phyloP scores from a whole-genome alignment of 2,329 filamentous ascomycete genomes.

The Aspergillus quadrilineatus region DNA sequence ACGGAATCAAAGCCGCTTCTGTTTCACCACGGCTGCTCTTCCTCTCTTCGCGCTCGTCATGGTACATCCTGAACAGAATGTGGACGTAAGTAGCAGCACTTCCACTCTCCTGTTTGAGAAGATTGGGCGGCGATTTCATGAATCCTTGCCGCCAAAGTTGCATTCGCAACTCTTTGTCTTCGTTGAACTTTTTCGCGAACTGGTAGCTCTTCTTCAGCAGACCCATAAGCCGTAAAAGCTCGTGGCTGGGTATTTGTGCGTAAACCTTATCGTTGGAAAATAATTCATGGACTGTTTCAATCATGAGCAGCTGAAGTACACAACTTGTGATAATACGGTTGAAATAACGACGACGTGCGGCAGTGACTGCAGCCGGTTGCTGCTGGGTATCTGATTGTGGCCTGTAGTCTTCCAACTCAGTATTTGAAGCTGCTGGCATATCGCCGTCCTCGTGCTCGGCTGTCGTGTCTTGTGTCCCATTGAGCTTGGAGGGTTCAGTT shows the following conservation, averaged over 20 bases:
- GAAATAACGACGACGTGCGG: conserved; percentile 90
- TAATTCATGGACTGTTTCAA: conserved; percentile 97
- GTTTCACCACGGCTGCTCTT: conserved; percentile 77
- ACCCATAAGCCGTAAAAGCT: conserved; percentile 88
- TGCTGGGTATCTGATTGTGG: conserved; percentile 74
- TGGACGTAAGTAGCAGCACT: conserved; percentile 92
- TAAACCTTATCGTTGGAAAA: conserved; percentile 98
- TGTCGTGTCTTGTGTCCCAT: conserved; percentile 29
- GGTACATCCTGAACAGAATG: conserved; percentile 96
- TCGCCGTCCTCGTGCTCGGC: conserved; percentile 36
- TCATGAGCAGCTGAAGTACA: conserved; percentile 96
- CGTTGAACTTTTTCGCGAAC: conserved; percentile 96
- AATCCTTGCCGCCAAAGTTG: conserved; percentile 95
- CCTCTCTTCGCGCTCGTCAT: conserved; percentile 80
- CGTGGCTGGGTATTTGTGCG: conserved; percentile 81
- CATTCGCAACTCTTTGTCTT: conserved; percentile 92
- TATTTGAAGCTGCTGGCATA: conserved; percentile 36
- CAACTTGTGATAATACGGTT: conserved; percentile 99
- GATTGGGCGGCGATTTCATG: conserved; percentile 98
- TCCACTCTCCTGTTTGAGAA: conserved; percentile 94
- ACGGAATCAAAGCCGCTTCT: conserved; percentile 85
- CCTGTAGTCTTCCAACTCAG: conserved; percentile 80
- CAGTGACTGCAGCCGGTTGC: conserved; percentile 87
- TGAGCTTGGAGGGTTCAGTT: conserved; percentile 27
- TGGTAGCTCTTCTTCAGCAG: conserved; percentile 94